Base-by-base conservation (phyloP, 176 grass and related monocot species). In the Ananas comosus region DNA sequence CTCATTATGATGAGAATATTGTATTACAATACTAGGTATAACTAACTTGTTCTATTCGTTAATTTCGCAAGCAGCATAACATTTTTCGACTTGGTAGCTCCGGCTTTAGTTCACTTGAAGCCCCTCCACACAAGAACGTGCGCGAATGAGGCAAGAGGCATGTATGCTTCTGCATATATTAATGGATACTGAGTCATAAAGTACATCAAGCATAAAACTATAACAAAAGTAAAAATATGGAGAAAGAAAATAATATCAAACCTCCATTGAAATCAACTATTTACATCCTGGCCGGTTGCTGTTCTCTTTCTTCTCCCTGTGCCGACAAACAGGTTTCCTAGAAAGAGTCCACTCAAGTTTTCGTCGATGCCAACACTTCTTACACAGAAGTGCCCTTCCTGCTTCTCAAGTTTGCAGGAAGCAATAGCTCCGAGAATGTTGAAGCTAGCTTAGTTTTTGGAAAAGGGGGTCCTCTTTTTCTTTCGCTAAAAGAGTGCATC, bases 401-500 rank as follows among this genome's bases (percentile, higher is more conserved):
- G 27, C 77, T 74, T 24, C 64, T 70, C 65, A 63, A 22, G 25
- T 50, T 50, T 67, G 65, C 77, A 71, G 73, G 69, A 49, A 70
- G 57, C 51, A 78, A 70, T 51, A 64, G 28, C 53, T 51, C 80
- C 63, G 12, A 83, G 74, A 83, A 72, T 48, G n/a, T 69, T 73
- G 18, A 58, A 51, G 58, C 65, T 70, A 65, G 21, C 16, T 51
- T n/a, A 12, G 72, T 70, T 58, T 52, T 11, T 33, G 1, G 0
- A 51, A 80, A 42, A 42, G 5, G 33, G 33, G 33, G 5, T 42
- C 33, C 33, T 42, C 33, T 7, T 42, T 42, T 7, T 7, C 33
- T 42, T 42, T 42, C 33, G 4, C 33, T 42, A 42, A 42, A 42
- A 42, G 33, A 42, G 33, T 42, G 33, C 33, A 42, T 42, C 33